phyloP scores from a whole-genome alignment of 140 eudicot species.

The Stevia rebaudiana region DNA sequence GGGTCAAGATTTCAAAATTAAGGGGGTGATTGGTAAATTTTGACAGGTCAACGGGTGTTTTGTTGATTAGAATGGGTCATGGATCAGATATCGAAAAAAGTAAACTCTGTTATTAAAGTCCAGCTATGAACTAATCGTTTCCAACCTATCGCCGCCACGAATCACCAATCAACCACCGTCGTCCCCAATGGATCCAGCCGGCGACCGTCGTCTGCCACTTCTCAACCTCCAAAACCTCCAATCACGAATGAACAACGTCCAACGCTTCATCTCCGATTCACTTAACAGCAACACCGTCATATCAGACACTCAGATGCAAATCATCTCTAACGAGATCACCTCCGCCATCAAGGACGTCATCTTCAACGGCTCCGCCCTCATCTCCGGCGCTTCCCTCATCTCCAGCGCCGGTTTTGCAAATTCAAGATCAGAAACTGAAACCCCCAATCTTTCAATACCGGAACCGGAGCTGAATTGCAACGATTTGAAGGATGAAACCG shows the following conservation, averaged over 20 bases:
- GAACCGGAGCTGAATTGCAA: slow-evolving; percentile 11
- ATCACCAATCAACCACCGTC: not conserved
- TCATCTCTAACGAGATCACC: slow-evolving; percentile 53
- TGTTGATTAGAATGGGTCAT: no score
- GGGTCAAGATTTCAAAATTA: no score
- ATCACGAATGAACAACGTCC: slow-evolving; percentile 56
- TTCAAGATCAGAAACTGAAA: not conserved
- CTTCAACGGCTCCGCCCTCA: slow-evolving; percentile 65
- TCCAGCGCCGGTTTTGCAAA: slow-evolving; percentile 11
- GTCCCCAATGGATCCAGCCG: slow-evolving; percentile 19
- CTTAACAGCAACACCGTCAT: slow-evolving; percentile 45
- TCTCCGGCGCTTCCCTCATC: slow-evolving; percentile 22
- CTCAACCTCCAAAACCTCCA: slow-evolving; percentile 51
- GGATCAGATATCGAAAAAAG: no score
- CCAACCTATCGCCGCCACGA: not conserved
- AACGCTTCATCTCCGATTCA: slow-evolving; percentile 47
- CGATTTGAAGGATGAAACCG: slow-evolving; percentile 9
- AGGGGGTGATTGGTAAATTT: no score
- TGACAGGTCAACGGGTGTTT: no score
- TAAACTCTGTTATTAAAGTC: not conserved
- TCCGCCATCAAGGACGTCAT: slow-evolving; percentile 63
- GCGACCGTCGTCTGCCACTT: slow-evolving; percentile 35
- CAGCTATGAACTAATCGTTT: not conserved
- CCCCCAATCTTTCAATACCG: not conserved
- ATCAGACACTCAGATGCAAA: slow-evolving; percentile 33